A percentile compares a stretch with the other conserved stretches of the same genome.
Evolutionary conservation across 257 asterid species (phyloP).

Genomic region (Perilla frutescens): DNA sequence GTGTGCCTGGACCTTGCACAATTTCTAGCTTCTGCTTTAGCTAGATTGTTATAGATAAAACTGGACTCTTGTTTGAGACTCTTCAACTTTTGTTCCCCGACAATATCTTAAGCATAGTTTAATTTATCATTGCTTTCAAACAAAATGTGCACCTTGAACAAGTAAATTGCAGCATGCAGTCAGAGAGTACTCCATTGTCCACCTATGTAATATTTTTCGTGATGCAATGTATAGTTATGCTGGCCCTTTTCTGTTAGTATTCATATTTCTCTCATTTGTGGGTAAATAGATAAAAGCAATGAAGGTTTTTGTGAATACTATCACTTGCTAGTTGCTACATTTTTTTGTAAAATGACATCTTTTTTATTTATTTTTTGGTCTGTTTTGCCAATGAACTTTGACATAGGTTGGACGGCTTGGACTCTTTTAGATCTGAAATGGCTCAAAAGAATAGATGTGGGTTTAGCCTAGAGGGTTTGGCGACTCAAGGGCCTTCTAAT

Average conservation of each 20-base stretch:
- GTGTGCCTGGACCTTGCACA: no score
- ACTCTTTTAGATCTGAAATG: constrained; percentile 76
- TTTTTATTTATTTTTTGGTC: neutral
- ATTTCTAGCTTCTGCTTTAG: neutral
- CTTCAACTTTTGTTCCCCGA: neutral
- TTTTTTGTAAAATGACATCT: neutral
- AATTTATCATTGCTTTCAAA: no score
- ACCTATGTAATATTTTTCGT: constrained; percentile 7
- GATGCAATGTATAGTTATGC: neutral
- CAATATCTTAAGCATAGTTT: no score
- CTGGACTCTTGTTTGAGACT: neutral
- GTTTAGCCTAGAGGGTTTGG: constrained; percentile 69
- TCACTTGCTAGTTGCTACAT: no score
- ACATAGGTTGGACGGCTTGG: constrained; percentile 70
- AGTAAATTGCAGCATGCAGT: neutral
- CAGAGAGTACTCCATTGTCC: constrained; percentile 2
- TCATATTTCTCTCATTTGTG: constrained; percentile 17
- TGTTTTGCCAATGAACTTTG: constrained; percentile 21
- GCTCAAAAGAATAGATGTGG: constrained; percentile 62
- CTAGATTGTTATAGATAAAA: neutral
- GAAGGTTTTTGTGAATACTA: no score
- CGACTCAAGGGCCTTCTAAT: constrained; percentile 46
- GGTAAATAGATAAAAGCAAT: neutral
- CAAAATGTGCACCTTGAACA: constrained; percentile 6
- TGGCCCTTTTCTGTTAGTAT: constrained; percentile 22